Conservation (phyloP, 2,329 filamentous ascomycete species). For the Neophaeococcomyces aloes region DNA sequence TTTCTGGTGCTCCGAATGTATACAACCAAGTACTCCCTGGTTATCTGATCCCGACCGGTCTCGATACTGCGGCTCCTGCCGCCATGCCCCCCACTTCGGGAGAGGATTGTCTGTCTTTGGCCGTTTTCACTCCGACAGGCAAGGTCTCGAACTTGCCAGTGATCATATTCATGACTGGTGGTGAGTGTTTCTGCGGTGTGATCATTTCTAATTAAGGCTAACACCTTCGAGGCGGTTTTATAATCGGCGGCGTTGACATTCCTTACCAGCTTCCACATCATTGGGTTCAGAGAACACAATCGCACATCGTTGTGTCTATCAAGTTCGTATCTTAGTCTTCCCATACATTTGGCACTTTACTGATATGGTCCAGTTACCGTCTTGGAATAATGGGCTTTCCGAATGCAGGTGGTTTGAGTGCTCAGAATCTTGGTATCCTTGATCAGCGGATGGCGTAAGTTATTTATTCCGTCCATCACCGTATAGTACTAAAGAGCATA, state of each 20-base stretch:
- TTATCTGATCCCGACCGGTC: conserved; percentile 13
- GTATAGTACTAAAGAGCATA: too few species aligned
- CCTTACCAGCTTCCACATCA: conserved; percentile 32
- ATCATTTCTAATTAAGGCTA: too few species aligned
- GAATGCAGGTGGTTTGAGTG: conserved; percentile 24
- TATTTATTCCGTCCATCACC: too few species aligned
- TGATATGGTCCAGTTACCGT: conserved; percentile 30
- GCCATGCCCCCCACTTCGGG: conserved; percentile 19
- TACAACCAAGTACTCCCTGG: conserved; percentile 5
- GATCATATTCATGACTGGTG: conserved; percentile 21
- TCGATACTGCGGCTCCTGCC: conserved; percentile 16
- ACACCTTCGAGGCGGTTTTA: too few species aligned
- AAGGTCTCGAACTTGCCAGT: conserved; percentile 16
- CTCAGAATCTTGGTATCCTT: conserved; percentile 40
- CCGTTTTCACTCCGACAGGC: conserved; percentile 33
- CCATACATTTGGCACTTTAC: background rate
- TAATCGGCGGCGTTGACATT: conserved; percentile 28
- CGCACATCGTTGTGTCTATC: conserved; percentile 33
- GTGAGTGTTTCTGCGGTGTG: too few species aligned
- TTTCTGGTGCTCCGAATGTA: conserved; percentile 16
- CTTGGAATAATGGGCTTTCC: conserved; percentile 32
- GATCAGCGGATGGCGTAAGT: conserved; percentile 46
- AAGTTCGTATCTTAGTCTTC: conserved; percentile 29
- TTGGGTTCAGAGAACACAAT: conserved; percentile 32
- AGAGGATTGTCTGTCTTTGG: conserved; percentile 37